Conservation (phyloP, 495 filamentous ascomycete species). For the Trichoderma parareesei region DNA sequence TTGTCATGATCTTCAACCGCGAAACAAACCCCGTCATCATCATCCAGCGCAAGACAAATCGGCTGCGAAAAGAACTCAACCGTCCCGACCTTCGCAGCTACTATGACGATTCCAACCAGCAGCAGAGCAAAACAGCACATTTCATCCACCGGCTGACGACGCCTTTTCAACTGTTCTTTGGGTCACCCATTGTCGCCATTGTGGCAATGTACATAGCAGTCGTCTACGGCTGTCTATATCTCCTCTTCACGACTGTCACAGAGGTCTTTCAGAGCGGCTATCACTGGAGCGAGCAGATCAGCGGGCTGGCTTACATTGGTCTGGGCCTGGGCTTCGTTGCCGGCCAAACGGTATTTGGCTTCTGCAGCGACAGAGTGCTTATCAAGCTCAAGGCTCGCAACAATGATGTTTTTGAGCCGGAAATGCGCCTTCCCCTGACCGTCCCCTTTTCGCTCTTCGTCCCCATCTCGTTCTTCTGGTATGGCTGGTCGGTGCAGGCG, state of each 20-base stretch:
- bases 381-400: constrained; percentile 32
- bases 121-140: constrained; percentile 18
- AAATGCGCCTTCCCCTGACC: constrained; percentile 37
- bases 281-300: constrained; percentile 26
- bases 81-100: constrained; percentile 29
- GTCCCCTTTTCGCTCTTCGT: constrained; percentile 30
- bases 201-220: constrained; percentile 69
- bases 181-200: constrained; percentile 58
- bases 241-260: constrained; percentile 66
- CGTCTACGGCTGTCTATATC: constrained; percentile 67
- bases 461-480: constrained; percentile 39
- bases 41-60: constrained; percentile 41
- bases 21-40: constrained; percentile 50
- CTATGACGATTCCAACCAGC: constrained; percentile 20
- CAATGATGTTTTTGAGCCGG: constrained; percentile 43
- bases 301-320: constrained; percentile 38
- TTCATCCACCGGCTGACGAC: constrained; percentile 38
- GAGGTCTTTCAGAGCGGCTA: constrained; percentile 51
- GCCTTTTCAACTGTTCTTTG: constrained; percentile 48
- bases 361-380: constrained; percentile 21
- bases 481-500: constrained; percentile 33
- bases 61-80: constrained; percentile 29
- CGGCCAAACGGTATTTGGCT: constrained; percentile 13
- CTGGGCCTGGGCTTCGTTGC: constrained; percentile 37
- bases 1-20: constrained; percentile 40